phyloP scores from a whole-genome alignment of 2,329 filamentous ascomycete genomes.

The Arthroderma sp. region DNA sequence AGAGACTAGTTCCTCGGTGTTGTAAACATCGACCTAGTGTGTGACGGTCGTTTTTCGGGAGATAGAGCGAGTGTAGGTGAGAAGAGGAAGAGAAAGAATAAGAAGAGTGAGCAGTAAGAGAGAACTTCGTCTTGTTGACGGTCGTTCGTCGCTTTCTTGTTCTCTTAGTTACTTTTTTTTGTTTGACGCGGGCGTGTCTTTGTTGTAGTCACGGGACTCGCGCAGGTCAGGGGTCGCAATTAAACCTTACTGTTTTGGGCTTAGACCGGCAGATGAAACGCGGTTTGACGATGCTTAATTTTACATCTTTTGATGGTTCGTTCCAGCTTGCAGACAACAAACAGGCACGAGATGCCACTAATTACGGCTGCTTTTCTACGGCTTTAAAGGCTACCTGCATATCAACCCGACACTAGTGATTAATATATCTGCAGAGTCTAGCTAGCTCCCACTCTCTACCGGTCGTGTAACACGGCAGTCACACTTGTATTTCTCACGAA shows the following conservation, averaged over 20 bases:
- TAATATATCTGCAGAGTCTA: background rate
- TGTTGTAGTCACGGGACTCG: constrained; percentile 9
- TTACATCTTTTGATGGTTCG: background rate
- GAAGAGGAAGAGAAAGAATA: background rate
- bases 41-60: constrained; percentile 7
- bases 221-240: constrained; percentile 3
- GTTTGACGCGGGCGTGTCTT: constrained; percentile 11
- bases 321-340: constrained; percentile 2
- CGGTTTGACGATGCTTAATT: background rate
- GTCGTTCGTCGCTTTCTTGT: background rate
- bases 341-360: background rate
- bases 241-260: background rate
- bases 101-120: background rate
- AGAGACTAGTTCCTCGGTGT: constrained; percentile 2
- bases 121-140: background rate
- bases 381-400: background rate
- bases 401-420: background rate
- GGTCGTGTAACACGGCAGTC: constrained; percentile 36
- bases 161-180: constrained; percentile 9
- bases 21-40: constrained; percentile 10
- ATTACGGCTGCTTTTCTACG: background rate
- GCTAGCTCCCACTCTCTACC: constrained; percentile 7
- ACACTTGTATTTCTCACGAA: constrained; percentile 49
- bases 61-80: background rate
- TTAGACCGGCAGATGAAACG: constrained; percentile 1